These are phyloP conservation scores for Botrytis fragariae DNA, from an alignment of 2,329 filamentous ascomycete genomes.

Conservation along the genomic window DNA sequence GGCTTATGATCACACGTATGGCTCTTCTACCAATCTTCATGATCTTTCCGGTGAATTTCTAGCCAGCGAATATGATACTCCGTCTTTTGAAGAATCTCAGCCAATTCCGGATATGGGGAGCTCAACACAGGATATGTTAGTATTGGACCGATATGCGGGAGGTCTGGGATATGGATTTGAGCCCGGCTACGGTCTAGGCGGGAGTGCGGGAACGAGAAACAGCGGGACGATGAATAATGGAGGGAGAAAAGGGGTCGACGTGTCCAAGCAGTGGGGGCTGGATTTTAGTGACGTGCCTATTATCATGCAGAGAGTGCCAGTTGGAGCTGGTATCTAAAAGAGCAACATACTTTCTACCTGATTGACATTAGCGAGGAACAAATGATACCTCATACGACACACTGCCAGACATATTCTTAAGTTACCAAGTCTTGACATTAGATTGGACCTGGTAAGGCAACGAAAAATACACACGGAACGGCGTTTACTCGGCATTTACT, in stretches of 20 bases:
- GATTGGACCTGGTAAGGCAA: conserved; percentile 6
- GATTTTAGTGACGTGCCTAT: conserved; percentile 33
- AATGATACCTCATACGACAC: neutral
- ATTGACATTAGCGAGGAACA: neutral
- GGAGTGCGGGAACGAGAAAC: conserved; percentile 26
- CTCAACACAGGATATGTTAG: conserved; percentile 31
- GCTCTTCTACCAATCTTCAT: conserved; percentile 18
- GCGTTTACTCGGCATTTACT: neutral
- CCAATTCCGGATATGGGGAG: conserved; percentile 19
- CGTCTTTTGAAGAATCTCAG: conserved; percentile 20
- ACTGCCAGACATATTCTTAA: neutral
- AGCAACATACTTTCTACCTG: neutral
- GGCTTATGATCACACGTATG: conserved; percentile 32
- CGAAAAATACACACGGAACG: conserved; percentile 8
- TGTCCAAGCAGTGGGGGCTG: conserved; percentile 25
- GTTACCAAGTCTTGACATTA: neutral
- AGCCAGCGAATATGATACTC: conserved; percentile 23
- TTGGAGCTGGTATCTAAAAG: conserved; percentile 6
- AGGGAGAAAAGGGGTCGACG: conserved; percentile 23
- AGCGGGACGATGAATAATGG: conserved; percentile 16
- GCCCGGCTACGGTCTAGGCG: conserved; percentile 24
- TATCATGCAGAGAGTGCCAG: conserved; percentile 25
- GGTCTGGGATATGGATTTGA: conserved; percentile 31
- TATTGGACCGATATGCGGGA: conserved; percentile 31
- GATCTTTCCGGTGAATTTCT: neutral